These are phyloP conservation scores for Thermothielavioides terrestris DNA, from an alignment of 495 filamentous ascomycete species.

Conservation along the genomic window DNA sequence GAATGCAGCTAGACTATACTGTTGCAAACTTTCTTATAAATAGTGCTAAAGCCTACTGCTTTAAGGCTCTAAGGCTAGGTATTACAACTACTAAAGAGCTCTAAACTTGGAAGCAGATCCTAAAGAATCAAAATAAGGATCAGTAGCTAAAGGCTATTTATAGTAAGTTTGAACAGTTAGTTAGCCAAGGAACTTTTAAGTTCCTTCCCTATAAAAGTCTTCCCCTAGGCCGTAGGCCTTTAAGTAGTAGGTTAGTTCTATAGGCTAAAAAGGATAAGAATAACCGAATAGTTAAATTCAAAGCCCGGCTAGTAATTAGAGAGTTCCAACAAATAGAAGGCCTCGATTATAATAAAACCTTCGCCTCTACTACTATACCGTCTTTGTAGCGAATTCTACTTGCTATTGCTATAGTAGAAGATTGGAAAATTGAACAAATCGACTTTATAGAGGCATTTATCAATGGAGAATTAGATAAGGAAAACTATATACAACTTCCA, in stretches of 20 bases:
- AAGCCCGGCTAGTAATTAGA: not conserved
- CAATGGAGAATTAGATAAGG: not conserved
- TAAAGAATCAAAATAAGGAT: not conserved
- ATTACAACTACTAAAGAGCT: not conserved
- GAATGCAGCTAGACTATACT: not conserved
- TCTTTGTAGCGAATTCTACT: not conserved
- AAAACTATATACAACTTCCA: not conserved
- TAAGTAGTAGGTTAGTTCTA: not conserved
- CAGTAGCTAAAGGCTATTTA: not conserved
- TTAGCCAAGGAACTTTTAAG: not conserved
- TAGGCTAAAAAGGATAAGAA: not conserved
- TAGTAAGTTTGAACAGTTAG: not conserved
- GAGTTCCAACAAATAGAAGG: not conserved
- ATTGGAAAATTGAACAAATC: not conserved
- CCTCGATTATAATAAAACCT: not conserved
- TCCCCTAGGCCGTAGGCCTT: not conserved
- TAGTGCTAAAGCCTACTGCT: not conserved
- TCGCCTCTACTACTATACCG: not conserved
- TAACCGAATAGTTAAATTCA: not conserved
- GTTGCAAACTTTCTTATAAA: not conserved
- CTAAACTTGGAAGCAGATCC: not conserved
- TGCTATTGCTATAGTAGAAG: not conserved
- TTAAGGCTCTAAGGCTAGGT: not conserved
- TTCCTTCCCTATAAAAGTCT: not conserved
- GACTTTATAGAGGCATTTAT: not conserved